phyloP scores from a whole-genome alignment of 768 basidiomycete genomes.

The Amylocystis lapponica region DNA sequence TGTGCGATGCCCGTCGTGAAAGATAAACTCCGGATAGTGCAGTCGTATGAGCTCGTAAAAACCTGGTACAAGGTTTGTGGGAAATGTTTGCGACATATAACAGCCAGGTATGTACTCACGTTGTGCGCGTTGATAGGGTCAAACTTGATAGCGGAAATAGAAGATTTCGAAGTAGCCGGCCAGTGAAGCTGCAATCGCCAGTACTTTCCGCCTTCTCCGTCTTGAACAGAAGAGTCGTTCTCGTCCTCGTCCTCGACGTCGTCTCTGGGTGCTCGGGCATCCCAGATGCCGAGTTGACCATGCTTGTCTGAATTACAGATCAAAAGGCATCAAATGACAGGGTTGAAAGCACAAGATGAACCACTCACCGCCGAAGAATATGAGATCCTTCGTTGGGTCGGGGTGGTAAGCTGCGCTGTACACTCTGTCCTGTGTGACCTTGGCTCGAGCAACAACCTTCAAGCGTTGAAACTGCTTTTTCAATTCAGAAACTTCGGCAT shows the following conservation, averaged over 20 bases:
- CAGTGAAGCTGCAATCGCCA: conserved; percentile 81
- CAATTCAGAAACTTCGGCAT: conserved; percentile 45
- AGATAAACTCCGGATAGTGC: conserved; percentile 66
- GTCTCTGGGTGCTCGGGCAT: conserved; percentile 64
- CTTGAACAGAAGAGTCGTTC: conserved; percentile 24
- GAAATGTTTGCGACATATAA: not conserved
- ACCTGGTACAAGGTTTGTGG: conserved; percentile 37
- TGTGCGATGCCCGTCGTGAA: conserved; percentile 67
- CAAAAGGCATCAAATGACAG: not conserved
- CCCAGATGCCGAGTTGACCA: conserved; percentile 82
- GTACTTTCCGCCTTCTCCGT: conserved; percentile 63
- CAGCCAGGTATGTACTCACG: conserved; percentile 33
- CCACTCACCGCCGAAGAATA: conserved; percentile 76
- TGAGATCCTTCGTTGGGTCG: conserved; percentile 69
- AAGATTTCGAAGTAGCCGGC: conserved; percentile 76
- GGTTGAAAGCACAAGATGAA: not conserved
- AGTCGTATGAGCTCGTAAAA: conserved; percentile 80
- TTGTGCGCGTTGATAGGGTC: conserved; percentile 72
- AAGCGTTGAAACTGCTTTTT: conserved; percentile 48
- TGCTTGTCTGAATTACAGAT: conserved; percentile 58
- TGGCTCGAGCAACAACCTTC: conserved; percentile 70
- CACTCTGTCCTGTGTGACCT: conserved; percentile 69
- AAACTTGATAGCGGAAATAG: conserved; percentile 72
- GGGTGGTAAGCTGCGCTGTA: conserved; percentile 82
- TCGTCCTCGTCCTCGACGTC: conserved; percentile 65